Evolutionary conservation across 1,284 basidiomycete genomes (phyloP).

Genomic region (Chalciporus piperatoides): DNA sequence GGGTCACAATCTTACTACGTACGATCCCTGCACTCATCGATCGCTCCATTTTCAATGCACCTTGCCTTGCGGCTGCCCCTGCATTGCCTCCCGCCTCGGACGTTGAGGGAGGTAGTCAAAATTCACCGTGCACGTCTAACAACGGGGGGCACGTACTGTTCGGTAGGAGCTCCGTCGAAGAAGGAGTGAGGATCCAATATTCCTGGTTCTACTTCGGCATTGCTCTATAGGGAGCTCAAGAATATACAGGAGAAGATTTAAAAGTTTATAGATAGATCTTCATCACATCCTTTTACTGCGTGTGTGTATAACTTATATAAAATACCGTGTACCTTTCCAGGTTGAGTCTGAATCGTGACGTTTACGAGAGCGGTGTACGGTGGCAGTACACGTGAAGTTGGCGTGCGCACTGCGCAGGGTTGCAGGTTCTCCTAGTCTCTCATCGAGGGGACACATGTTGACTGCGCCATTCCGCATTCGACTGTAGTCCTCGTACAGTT

Average conservation of each 20-base stretch:
- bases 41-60: constrained; percentile 44
- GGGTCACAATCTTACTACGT: constrained; percentile 40
- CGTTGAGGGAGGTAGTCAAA: constrained; percentile 7
- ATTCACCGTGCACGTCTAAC: neutral
- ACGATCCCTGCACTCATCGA: constrained; percentile 42
- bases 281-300: no score
- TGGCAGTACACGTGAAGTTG: constrained; percentile 22
- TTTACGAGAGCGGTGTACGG: neutral
- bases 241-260: neutral
- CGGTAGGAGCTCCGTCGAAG: neutral
- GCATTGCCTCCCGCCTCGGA: constrained; percentile 5
- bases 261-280: no score
- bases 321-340: neutral
- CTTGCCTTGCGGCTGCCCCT: constrained; percentile 30
- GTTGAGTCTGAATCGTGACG: neutral
- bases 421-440: constrained; percentile 12
- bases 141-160: neutral
- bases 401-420: neutral
- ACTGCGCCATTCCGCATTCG: constrained; percentile 11
- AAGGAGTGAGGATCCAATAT: constrained; percentile 1
- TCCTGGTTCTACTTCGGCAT: neutral
- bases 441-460: constrained; percentile 12
- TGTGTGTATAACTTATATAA: neutral
- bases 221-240: neutral
- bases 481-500: constrained; percentile 4